These are phyloP conservation scores for Aspergillus novofumigatus DNA, from an alignment of 2,329 filamentous ascomycete genomes.

Conservation along the genomic window DNA sequence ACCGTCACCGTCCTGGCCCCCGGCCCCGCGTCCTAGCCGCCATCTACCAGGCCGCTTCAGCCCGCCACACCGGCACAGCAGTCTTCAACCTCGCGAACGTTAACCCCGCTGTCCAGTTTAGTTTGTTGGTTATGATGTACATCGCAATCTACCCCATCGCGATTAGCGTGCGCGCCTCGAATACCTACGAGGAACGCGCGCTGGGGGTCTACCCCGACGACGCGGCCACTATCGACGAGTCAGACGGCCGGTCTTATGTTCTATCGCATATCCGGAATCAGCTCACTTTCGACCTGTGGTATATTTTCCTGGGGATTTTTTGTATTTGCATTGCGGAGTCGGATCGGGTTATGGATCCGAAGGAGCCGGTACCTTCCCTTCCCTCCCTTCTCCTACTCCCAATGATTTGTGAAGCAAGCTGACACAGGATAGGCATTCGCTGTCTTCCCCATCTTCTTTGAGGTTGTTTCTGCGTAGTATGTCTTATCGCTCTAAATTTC, in stretches of 20 bases:
- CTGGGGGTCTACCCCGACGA: constrained; percentile 52
- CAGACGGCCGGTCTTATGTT: constrained; percentile 37
- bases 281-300: constrained; percentile 63
- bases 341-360: constrained; percentile 22
- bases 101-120: constrained; percentile 54
- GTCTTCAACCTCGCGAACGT: constrained; percentile 50
- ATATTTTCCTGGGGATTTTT: constrained; percentile 57
- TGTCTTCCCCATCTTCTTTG: constrained; percentile 53
- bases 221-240: constrained; percentile 21
- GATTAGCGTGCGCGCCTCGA: constrained; percentile 74
- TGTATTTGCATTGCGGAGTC: constrained; percentile 56
- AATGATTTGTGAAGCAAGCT: neutral
- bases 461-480: constrained; percentile 39
- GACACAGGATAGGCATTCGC: constrained; percentile 37
- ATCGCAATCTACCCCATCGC: constrained; percentile 94
- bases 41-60: constrained; percentile 55
- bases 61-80: constrained; percentile 47
- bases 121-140: constrained; percentile 89
- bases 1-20: constrained; percentile 39
- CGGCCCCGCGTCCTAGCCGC: constrained; percentile 51
- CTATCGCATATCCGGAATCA: constrained; percentile 57
- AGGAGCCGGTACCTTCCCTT: constrained; percentile 18
- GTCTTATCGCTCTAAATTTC: constrained; percentile 1
- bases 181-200: constrained; percentile 65
- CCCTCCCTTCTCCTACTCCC: neutral